Percentiles rank a stretch among this genome's conserved stretches.
Conservation (phyloP, 345 rosid species). For the Brassica cretica region DNA sequence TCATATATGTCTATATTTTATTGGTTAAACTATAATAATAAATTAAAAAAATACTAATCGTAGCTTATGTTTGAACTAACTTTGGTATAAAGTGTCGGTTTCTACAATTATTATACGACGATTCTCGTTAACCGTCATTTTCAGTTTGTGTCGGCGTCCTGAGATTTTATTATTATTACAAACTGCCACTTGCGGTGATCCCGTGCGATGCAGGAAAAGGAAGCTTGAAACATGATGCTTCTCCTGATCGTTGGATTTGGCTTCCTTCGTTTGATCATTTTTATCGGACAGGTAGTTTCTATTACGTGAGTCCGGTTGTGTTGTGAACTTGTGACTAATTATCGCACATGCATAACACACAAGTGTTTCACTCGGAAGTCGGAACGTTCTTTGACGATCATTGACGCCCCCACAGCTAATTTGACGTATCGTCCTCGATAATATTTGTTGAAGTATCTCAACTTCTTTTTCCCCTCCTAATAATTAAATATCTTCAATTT, state of each 20-base stretch:
- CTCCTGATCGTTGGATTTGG: slow-evolving; percentile 21
- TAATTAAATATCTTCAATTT: neutral
- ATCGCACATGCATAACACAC: neutral
- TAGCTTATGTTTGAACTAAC: slow-evolving; percentile 41
- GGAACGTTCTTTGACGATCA: neutral
- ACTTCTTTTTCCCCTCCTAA: neutral
- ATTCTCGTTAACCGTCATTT: slow-evolving; percentile 43
- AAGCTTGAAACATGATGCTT: neutral
- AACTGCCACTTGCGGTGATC: slow-evolving; percentile 31
- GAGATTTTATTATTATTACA: slow-evolving; percentile 17
- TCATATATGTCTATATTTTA: slow-evolving; percentile 15
- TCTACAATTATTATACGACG: slow-evolving; percentile 38
- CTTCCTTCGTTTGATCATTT: neutral
- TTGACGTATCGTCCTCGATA: neutral
- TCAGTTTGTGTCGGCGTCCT: slow-evolving; percentile 41
- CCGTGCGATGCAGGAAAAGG: slow-evolving; percentile 5
- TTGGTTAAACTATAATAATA: neutral
- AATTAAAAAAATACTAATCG: slow-evolving; percentile 12
- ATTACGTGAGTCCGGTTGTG: neutral
- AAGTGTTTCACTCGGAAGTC: neutral
- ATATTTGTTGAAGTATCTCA: neutral
- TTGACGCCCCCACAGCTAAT: neutral
- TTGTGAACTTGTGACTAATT: neutral
- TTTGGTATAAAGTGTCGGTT: slow-evolving; percentile 44
- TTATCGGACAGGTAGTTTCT: slow-evolving; percentile 19